Evolutionary conservation across 192 early-diverging fungal genomes (phyloP).

Genomic region (Jimgerdemannia flammicorona): DNA sequence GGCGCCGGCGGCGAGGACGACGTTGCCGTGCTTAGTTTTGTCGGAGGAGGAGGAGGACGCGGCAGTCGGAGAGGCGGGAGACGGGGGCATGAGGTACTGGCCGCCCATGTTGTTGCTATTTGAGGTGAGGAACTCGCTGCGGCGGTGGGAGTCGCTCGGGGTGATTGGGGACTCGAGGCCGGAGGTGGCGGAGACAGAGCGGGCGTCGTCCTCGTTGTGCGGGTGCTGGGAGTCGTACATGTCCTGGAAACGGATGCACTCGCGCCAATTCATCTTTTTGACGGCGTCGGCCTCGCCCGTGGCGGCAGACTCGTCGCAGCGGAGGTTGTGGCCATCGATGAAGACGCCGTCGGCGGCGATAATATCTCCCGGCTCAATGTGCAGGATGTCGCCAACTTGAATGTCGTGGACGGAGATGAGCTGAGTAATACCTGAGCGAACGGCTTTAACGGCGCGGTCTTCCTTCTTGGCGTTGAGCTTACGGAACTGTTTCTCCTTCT

Average conservation of each 20-base stretch:
- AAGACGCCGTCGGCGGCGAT: slow-evolving; percentile 89
- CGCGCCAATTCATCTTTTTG: slow-evolving; percentile 64
- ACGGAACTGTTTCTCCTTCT: slow-evolving; percentile 86
- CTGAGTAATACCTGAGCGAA: slow-evolving; percentile 63
- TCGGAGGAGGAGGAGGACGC: slow-evolving; percentile 1
- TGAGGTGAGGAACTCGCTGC: slow-evolving; percentile 23
- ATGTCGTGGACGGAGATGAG: slow-evolving; percentile 76
- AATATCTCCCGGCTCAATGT: slow-evolving; percentile 90
- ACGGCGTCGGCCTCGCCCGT: slow-evolving; percentile 96
- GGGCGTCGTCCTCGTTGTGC: slow-evolving; percentile 24
- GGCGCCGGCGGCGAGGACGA: slow-evolving; percentile 18
- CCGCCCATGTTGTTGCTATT: slow-evolving; percentile 29
- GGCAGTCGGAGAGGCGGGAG: slow-evolving; percentile 1
- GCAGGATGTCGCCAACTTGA: slow-evolving; percentile 86
- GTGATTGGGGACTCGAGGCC: slow-evolving; percentile 5
- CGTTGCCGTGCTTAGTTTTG: slow-evolving; percentile 15
- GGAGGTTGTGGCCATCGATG: slow-evolving; percentile 74
- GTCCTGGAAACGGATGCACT: slow-evolving; percentile 27
- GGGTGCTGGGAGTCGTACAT: slow-evolving; percentile 33
- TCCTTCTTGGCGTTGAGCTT: slow-evolving; percentile 84
- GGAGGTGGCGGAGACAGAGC: slow-evolving; percentile 1
- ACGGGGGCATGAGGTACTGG: slow-evolving; percentile 11
- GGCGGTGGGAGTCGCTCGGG: slow-evolving; percentile 15
- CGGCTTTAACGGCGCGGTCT: slow-evolving; percentile 71
- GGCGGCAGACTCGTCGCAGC: slow-evolving; percentile 88